Evolutionary conservation across 768 basidiomycete genomes (phyloP), one percentile per base, ranked within the genome.

Genomic region (Boletus insuetus): DNA sequence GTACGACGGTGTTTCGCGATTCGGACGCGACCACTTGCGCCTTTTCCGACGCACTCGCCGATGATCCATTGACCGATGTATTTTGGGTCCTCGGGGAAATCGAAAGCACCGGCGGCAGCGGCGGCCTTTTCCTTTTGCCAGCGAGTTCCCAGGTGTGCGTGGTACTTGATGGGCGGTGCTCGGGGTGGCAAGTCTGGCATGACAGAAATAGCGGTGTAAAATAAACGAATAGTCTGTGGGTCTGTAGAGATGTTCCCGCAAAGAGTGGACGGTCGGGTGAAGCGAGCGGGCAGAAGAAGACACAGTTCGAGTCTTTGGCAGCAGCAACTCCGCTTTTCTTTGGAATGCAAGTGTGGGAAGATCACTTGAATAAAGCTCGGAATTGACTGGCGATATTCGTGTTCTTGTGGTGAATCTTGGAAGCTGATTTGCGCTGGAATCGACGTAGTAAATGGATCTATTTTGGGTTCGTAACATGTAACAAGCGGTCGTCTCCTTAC

Each of bases 1-100:
- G 94, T 94, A 37, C 79, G 78, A 20, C 82, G 80, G 69, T 98
- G 94, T 61, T 84, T 86, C 20, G 93, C 96, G 60, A 98, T 89
- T 73, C 94, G 93, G 68, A 98, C 95, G 52, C 92, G 90, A 66
- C 94, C 94, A 62, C 89, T 91, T 32, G 91, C 91, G 48, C 94
- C 94, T 74, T 94, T 94, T 7, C 94, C 94, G 52, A 97, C 86
- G 61, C 92, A 95, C 70, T 92, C 90, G 53, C 94, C 94, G 9
- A 97, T 83, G 61, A 92, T 79, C 94, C 94, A 97, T 3, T 92
- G 92, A 12, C 94, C 94, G 43, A 97, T 87, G 56, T 76, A 79
- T 68, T 85, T 89, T 12, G 94, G 93, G 72, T 96, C 94, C 51
- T 89, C 84, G 1, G 88, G 86, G 38, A 86, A 81, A 62, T 94